Evolutionary conservation across 257 asterid genomes (phyloP).

Genomic region (Nemophila menziesii): DNA sequence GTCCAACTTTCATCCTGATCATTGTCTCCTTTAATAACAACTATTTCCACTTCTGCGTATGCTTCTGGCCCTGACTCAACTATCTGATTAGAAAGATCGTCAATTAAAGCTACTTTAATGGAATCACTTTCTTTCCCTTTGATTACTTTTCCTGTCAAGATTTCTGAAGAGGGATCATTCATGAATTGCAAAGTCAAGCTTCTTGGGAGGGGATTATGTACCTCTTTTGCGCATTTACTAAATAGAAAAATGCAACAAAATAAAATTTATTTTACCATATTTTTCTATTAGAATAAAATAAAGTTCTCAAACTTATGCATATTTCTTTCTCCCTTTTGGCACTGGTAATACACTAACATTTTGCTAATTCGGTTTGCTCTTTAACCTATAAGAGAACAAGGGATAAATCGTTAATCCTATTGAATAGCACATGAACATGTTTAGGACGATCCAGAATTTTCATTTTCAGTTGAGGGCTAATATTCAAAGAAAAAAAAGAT

Average conservation of each 20-base stretch:
- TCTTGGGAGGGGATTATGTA: conserved; percentile 9
- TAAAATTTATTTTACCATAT: not conserved
- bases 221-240: conserved; percentile 15
- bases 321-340: not conserved
- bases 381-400: not conserved
- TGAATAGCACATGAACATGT: too few relatives aligned
- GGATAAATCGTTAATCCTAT: not conserved
- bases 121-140: conserved; percentile 20
- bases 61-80: conserved; percentile 30
- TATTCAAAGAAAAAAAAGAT: too few relatives aligned
- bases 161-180: conserved; percentile 13
- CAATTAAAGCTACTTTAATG: conserved; percentile 25
- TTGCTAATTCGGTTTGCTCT: not conserved
- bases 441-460: too few relatives aligned
- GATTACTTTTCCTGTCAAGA: conserved; percentile 30
- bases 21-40: conserved; percentile 27
- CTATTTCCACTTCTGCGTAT: conserved; percentile 24
- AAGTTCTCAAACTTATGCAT: not conserved
- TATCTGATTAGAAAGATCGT: conserved; percentile 17
- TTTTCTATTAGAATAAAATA: not conserved
- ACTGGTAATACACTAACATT: not conserved
- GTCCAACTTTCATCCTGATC: conserved; percentile 17
- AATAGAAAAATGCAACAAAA: conserved; percentile 1
- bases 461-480: too few relatives aligned
- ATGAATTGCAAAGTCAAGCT: conserved; percentile 26